Evolutionary conservation across 2,329 filamentous ascomycete species (phyloP), one percentile per base, ranked within the genome.

Genomic region (Paecilomyces niveus): DNA sequence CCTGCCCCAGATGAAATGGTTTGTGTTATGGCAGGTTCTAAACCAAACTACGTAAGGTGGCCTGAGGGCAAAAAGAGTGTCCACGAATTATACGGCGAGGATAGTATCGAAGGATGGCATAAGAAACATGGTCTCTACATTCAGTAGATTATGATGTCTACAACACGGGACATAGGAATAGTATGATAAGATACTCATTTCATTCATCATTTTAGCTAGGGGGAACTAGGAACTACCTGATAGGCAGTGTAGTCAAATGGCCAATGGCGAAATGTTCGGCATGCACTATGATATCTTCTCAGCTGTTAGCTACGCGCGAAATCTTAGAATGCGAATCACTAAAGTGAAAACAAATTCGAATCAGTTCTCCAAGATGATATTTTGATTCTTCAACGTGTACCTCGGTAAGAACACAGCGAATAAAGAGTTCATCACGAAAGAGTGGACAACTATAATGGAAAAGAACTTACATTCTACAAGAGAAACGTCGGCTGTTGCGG

Each of bases 331-430:
- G n/a, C 8, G 6, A 18, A 21, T 18, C 39, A 45, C 15, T 8
- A n/a, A 45, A 21, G 39, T 45, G 39, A 18, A 45, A 21, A 21
- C 39, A 45, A 45, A 18, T 45, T n/a, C 39, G 50, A 63, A 68
- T 85, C 83, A 85, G 83, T 79, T 86, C 83, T 85, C 83, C 83
- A 85, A 85, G 81, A 81, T 85, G 82, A 84, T 81, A 72, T 74
- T 64, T 71, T 79, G 70, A 81, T 76, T 85, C 82, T 76, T 83
- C 83, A 85, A 81, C 66, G 76, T 75, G 70, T 70, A 76, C 70
- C 80, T 85, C 82, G 72, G 83, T 75, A 84, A 85, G 80, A 85
- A 85, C 81, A 85, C 82, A 86, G 83, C 82, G 80, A 84, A 80
- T 80, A 72, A 76, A 72, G 75, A 78, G 73, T 78, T 86, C 83